Evolutionary conservation across 176 grass and related monocot species (phyloP), one percentile per base, ranked within the genome.

Genomic region (Zea luxurians): DNA sequence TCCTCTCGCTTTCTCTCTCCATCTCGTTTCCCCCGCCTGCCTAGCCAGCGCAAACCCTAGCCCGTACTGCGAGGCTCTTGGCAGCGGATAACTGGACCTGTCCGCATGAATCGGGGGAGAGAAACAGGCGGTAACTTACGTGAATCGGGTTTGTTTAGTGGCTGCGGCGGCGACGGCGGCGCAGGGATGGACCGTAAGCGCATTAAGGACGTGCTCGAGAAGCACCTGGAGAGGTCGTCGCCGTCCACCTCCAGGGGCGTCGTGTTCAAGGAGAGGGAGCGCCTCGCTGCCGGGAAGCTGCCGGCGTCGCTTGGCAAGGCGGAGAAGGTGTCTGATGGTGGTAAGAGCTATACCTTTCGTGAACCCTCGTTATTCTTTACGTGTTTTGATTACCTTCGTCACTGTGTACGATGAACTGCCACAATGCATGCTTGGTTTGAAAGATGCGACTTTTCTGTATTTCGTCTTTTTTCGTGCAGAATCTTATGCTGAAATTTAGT

Each of bases 151-250:
- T 27, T 27, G 38, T 40, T 40, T 40, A 4, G 38, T 40, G 65
- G 64, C 84, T 34, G 64, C 38, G 16, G 36, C 3, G 72, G 70
- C 36, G 79, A 36, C 55, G 85, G 68, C 13, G 68, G 41, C 13
- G 89, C 63, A 48, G 78, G 48, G 64, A 81, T 89, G 74, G 94
- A 93, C 76, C 87, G 94, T 79, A 93, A 92, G 82, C 89, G 91
- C 78, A 86, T 93, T 85, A 93, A 90, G 75, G 94, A 97, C 63
- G 89, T 70, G 49, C 80, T 93, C 27, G 94, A 97, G 62, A 97
- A 89, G 61, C 88, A 93, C 47, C 72, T 93, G 47, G 90, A 97
- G 47, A 93, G 88, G 85, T 66, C 89, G 50, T 90, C 89, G 16
- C 93, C 90, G 27, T 91, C 90, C 68, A 91, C 90, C 11, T 93